Percentiles rank a stretch among this genome's conserved stretches.
Conservation (phyloP, 2,329 filamentous ascomycete genomes). For the Xylaria digitata region DNA sequence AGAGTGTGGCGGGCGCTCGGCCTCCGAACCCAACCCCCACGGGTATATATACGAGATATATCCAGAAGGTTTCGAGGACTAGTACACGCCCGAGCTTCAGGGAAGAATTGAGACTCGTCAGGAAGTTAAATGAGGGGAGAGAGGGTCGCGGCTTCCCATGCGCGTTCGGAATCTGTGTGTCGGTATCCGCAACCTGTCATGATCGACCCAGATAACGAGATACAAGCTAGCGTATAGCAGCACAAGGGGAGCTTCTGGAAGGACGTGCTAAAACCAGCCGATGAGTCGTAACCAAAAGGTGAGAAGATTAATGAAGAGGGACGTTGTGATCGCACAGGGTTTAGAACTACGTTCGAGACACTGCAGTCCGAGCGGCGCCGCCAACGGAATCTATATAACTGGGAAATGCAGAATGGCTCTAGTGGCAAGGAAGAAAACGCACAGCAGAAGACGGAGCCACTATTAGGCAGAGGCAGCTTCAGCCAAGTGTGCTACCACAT, state of each 20-base stretch:
- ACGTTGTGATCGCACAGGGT: neutral
- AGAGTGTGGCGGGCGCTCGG: conserved; percentile 5
- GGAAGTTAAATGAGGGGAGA: neutral
- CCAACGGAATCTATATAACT: neutral
- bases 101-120: neutral
- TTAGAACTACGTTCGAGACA: conserved; percentile 7
- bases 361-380: neutral
- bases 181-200: neutral
- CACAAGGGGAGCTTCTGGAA: conserved; percentile 1
- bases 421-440: neutral
- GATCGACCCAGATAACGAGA: conserved; percentile 4
- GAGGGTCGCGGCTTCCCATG: neutral
- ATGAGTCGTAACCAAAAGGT: neutral
- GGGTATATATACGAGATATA: neutral
- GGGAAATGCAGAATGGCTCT: neutral
- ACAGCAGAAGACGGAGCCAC: neutral
- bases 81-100: neutral
- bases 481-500: conserved; percentile 10
- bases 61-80: neutral
- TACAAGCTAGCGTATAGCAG: neutral
- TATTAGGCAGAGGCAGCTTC: conserved; percentile 1
- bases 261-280: neutral
- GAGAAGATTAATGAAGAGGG: neutral
- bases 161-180: neutral
- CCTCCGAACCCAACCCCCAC: conserved; percentile 3